phyloP scores from a whole-genome alignment of 352 stramenopile genomes.

The Phytophthora hybrid region DNA sequence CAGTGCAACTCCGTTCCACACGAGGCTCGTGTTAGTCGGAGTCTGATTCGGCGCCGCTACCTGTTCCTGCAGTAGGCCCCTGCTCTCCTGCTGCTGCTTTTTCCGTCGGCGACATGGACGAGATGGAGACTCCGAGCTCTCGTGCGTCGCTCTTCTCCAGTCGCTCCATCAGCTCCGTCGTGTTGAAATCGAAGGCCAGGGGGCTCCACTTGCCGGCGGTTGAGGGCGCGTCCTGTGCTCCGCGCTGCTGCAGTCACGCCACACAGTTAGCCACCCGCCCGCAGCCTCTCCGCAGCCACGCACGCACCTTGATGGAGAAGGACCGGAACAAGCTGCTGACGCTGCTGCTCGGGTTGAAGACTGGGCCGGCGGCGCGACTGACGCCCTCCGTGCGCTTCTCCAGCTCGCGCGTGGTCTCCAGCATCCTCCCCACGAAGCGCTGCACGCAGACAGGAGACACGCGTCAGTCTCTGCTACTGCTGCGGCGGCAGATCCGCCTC shows the following conservation, averaged over 20 bases:
- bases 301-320: conserved; percentile 70
- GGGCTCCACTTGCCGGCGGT: conserved; percentile 65
- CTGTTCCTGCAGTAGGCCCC: background rate
- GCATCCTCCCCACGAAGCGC: conserved; percentile 67
- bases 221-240: conserved; percentile 32
- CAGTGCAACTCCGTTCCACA: conserved; percentile 91
- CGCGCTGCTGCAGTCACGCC: conserved; percentile 37
- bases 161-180: conserved; percentile 56
- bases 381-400: conserved; percentile 72
- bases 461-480: background rate
- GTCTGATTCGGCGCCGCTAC: conserved; percentile 14
- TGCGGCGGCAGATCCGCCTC: background rate
- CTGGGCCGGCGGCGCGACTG: conserved; percentile 53
- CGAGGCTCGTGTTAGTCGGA: background rate
- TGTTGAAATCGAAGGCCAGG: conserved; percentile 65
- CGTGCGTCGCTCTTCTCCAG: conserved; percentile 65
- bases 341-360: conserved; percentile 72
- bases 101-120: conserved; percentile 20
- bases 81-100: conserved; percentile 2
- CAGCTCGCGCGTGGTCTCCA: conserved; percentile 66
- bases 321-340: conserved; percentile 67
- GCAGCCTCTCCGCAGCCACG: background rate
- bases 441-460: conserved; percentile 24
- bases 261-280: background rate
- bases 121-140: conserved; percentile 71